Base-by-base conservation (phyloP, 176 grass and related monocot genomes). In the Bromus sterilis region DNA sequence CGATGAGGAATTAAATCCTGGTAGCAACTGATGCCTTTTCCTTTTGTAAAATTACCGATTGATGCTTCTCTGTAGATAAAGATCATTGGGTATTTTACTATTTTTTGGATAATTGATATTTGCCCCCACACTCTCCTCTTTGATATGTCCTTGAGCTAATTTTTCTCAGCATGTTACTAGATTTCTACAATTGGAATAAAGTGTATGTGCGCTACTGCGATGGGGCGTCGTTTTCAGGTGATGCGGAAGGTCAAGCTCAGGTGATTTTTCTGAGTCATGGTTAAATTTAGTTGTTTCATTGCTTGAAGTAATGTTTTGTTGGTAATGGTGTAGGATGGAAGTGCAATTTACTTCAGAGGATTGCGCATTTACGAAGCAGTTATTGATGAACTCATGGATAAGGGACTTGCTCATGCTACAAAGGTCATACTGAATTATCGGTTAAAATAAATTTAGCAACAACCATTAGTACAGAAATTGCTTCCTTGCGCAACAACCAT, bases 311-410 rank as follows among this genome's bases (percentile, higher is more conserved):
- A 67, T 67, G 33, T 24, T 67, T 4, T 21, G 4, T 39, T 66
- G 32, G 8, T n/a, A 11, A 67, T 0, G 64, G 1, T 67, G 20
- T 13, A 37, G 34, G 16, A 67, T 67, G 64, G 64, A 39, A 9
- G 4, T 34, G 24, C 21, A 23, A 33, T 67, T 10, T 39, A 23
- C 56, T 97, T 90, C 77, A 94, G 91, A 85, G 94, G 94, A 53
- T 82, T 86, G 67, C 82, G 73, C 56, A 94, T 97, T 77, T 97
- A 87, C 67, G 62, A 92, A 81, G 80, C 89, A 74, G 68, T 90
- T 65, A 77, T 92, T 60, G 66, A 66, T 39, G 89, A 90, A 55
- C 89, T 97, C 66, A 71, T 92, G 75, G 49, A 13, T 26, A 94
- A 90, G 70, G 91, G 87, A 74, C 73, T 97, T 23, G 73, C 32